phyloP scores from a whole-genome alignment of 306 rosid species.

The Purshia tridentata region DNA sequence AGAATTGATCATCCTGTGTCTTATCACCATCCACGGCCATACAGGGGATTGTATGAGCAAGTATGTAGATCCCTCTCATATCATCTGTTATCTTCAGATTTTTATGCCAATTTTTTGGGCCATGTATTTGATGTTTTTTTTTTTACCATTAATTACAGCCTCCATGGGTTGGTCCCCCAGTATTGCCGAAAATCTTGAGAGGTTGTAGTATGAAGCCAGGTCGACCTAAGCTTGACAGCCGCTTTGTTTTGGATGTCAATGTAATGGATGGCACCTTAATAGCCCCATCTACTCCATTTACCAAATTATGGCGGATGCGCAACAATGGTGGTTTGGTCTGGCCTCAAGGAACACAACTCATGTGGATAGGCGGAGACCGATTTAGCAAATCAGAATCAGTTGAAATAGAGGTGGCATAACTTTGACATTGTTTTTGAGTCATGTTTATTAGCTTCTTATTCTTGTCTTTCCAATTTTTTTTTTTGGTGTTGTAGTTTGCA shows the following conservation, averaged over 20 bases:
- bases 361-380: conserved; percentile 74
- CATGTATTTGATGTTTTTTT: conserved; percentile 3
- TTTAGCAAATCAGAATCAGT: conserved; percentile 39
- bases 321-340: conserved; percentile 66
- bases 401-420: conserved; percentile 60
- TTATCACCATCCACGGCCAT: conserved; percentile 30
- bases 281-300: conserved; percentile 75
- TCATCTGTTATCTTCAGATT: conserved; percentile 1
- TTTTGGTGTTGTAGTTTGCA: background rate
- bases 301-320: conserved; percentile 91
- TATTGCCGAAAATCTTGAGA: conserved; percentile 31
- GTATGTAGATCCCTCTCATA: conserved; percentile 25
- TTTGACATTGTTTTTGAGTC: background rate
- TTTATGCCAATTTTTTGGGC: conserved; percentile 9
- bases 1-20: conserved; percentile 66
- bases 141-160: conserved; percentile 30
- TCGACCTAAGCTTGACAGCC: conserved; percentile 62
- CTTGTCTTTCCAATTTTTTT: conserved; percentile 1
- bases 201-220: conserved; percentile 29
- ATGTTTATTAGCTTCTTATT: background rate
- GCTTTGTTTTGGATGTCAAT: conserved; percentile 72
- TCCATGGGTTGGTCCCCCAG: conserved; percentile 24
- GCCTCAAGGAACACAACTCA: conserved; percentile 75
- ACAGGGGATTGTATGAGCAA: conserved; percentile 26
- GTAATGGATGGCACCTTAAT: conserved; percentile 78